These are phyloP conservation scores for Marasmius tenuissimus DNA, from an alignment of 1,284 basidiomycete genomes.

Conservation along the genomic window DNA sequence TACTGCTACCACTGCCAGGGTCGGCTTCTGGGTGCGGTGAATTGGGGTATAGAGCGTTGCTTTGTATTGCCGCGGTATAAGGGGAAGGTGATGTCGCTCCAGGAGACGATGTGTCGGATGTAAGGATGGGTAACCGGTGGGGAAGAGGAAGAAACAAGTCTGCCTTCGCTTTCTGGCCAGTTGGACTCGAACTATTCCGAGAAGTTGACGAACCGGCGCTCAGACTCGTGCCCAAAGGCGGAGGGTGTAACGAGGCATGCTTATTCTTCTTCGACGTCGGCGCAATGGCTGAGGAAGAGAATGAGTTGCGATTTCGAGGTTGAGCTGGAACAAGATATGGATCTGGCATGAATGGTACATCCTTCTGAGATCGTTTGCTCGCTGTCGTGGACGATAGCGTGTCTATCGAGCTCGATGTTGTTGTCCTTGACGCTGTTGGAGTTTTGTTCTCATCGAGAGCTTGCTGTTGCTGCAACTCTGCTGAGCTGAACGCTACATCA, in stretches of 20 bases:
- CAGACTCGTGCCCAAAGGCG: conserved; percentile 5
- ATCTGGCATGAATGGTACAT: conserved; percentile 9
- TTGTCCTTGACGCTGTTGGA: neutral
- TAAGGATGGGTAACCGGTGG: conserved; percentile 6
- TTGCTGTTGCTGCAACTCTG: neutral
- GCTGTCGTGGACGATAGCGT: neutral
- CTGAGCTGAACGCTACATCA: neutral
- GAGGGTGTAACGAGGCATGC: conserved; percentile 22
- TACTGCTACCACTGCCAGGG: neutral
- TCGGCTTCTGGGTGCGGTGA: conserved; percentile 1
- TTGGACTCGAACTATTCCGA: neutral
- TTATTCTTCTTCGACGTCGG: conserved; percentile 16
- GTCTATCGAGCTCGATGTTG: neutral
- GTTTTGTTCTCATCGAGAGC: neutral
- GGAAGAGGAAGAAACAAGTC: conserved; percentile 14
- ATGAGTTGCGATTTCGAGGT: conserved; percentile 58
- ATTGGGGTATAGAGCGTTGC: conserved; percentile 11
- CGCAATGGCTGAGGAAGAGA: conserved; percentile 35
- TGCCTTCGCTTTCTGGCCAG: conserved; percentile 11
- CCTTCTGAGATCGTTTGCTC: conserved; percentile 5
- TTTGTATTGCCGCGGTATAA: conserved; percentile 11
- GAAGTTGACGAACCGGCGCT: conserved; percentile 3
- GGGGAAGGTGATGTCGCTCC: conserved; percentile 2
- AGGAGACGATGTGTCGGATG: conserved; percentile 1
- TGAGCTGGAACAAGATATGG: conserved; percentile 17